Percentiles rank a stretch among this genome's conserved stretches.
Conservation (phyloP, 148 eudicot species). For the Camellia lanceoleosa region DNA sequence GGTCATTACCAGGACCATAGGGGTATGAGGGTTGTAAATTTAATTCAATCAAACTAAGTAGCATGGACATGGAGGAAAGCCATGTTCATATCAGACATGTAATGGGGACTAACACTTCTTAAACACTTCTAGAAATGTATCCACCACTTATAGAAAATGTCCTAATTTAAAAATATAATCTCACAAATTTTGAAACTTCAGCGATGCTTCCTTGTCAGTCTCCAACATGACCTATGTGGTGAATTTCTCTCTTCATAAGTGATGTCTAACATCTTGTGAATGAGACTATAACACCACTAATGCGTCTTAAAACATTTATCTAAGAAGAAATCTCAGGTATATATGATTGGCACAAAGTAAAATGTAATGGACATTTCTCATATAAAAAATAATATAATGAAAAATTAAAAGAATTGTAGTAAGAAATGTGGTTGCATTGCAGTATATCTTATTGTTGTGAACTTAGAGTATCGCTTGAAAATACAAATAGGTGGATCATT, state of each 20-base stretch:
- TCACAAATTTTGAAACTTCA: not conserved
- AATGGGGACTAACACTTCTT: no score
- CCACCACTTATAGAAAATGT: no score
- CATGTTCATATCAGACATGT: not conserved
- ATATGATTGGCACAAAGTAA: not conserved
- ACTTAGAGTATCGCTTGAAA: no score
- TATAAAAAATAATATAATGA: no score
- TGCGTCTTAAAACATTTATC: not conserved
- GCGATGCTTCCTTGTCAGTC: not conserved
- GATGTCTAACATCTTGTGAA: not conserved
- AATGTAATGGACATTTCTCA: no score
- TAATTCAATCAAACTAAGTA: not conserved
- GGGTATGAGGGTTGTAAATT: not conserved
- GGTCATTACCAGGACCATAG: not conserved
- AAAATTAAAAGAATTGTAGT: no score
- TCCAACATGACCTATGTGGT: not conserved
- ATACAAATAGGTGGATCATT: no score
- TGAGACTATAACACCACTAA: not conserved
- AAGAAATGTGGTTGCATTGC: no score
- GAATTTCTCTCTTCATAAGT: not conserved
- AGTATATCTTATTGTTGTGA: no score
- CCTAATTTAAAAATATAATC: no score
- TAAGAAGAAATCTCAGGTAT: not conserved
- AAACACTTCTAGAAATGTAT: no score
- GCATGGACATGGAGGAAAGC: not conserved